Conservation (phyloP, 305 asterid genomes). For the Fraxinus sp. region DNA sequence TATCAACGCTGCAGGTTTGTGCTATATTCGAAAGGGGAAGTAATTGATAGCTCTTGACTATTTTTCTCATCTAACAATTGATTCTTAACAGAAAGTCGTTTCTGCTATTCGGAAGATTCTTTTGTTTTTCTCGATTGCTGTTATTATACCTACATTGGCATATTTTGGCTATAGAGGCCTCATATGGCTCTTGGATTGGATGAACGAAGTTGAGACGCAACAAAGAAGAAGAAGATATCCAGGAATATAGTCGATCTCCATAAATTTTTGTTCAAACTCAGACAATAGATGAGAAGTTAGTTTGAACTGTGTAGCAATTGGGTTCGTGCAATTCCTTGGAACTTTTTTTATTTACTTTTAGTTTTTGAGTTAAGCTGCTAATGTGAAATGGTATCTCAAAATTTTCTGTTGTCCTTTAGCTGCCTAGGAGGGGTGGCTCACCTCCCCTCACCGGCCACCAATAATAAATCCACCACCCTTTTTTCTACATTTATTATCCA, state of each 20-base stretch:
- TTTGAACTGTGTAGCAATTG: not conserved
- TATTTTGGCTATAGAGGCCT: slow-evolving; percentile 63
- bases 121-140: slow-evolving; percentile 36
- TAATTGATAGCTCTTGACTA: not conserved
- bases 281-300: not conserved
- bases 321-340: not conserved
- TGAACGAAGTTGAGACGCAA: slow-evolving; percentile 64
- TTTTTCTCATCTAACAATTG: slow-evolving; percentile 17
- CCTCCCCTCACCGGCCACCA: not conserved
- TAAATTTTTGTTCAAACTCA: not conserved
- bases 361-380: not conserved
- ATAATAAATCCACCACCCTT: slow-evolving; percentile 2
- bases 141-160: slow-evolving; percentile 37
- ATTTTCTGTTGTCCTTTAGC: not conserved
- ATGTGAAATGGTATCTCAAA: not conserved
- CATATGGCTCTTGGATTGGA: slow-evolving; percentile 71
- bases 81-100: slow-evolving; percentile 49
- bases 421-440: not conserved
- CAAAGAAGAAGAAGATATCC: slow-evolving; percentile 47
- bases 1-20: slow-evolving; percentile 63
- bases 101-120: slow-evolving; percentile 39
- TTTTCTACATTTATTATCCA: not conserved
- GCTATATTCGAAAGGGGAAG: slow-evolving; percentile 6
- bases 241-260: slow-evolving; percentile 28
- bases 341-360: not conserved